phyloP scores from a whole-genome alignment of 179 eudicot species.

The Beta corolliflora region DNA sequence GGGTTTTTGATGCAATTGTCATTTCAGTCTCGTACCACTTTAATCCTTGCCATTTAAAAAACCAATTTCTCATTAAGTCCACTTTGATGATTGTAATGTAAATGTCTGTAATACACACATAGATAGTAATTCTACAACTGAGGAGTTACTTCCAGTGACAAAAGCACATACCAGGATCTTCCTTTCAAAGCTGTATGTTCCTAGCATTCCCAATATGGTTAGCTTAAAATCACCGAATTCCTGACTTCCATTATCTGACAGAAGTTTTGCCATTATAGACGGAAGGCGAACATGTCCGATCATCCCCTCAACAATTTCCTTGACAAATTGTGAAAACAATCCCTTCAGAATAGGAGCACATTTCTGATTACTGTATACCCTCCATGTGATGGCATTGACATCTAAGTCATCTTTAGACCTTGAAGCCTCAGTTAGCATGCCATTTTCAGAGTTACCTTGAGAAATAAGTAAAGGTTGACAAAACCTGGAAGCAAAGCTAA shows the following conservation, averaged over 20 bases:
- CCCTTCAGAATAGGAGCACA: slow-evolving; percentile 63
- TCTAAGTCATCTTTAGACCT: slow-evolving; percentile 38
- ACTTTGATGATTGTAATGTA: background rate
- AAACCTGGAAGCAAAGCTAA: slow-evolving; percentile 55
- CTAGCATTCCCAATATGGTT: slow-evolving; percentile 94
- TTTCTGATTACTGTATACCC: slow-evolving; percentile 47
- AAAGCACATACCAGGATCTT: slow-evolving; percentile 70
- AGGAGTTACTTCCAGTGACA: background rate
- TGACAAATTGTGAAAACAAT: slow-evolving; percentile 70
- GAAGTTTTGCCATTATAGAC: slow-evolving; percentile 81
- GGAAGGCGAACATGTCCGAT: slow-evolving; percentile 86
- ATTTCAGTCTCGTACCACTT: background rate
- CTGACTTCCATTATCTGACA: slow-evolving; percentile 81
- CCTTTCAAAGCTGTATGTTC: slow-evolving; percentile 88
- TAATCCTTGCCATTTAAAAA: background rate
- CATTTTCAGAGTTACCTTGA: slow-evolving; percentile 37
- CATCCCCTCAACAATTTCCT: slow-evolving; percentile 97
- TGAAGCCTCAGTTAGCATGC: slow-evolving; percentile 31
- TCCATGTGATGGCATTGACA: slow-evolving; percentile 51
- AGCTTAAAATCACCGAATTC: slow-evolving; percentile 97
- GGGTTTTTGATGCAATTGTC: background rate
- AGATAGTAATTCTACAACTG: background rate
- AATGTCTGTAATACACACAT: background rate
- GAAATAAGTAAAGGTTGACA: slow-evolving; percentile 66
- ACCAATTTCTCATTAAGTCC: background rate